Evolutionary conservation across 306 rosid species (phyloP), one percentile per base, ranked within the genome.

Genomic region (Malus sieversii): DNA sequence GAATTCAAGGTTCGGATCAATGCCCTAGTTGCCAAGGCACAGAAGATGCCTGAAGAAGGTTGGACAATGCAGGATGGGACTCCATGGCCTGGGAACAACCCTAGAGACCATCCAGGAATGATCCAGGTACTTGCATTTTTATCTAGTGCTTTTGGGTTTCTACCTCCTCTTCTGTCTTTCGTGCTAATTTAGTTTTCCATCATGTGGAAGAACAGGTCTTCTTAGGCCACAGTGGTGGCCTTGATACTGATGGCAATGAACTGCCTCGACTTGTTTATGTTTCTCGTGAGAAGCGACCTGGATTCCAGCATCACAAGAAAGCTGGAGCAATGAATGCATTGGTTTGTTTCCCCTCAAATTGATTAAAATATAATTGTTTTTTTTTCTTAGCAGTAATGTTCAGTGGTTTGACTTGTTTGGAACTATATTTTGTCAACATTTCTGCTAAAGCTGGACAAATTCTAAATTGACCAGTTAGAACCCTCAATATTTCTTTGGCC

Each of bases 1-100:
- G 99, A 96, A 84, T 96, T 90, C 87, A 96, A 96, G 91, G 70
- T 96, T 68, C 79, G 92, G 65, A 90, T 87, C 87, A 96, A 96
- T 87, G 96, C 96, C 35, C 90, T 92, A 52, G 99, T 92, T 66
- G 97, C 96, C 66, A 96, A 92, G 82, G 99, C 98, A 73, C 99
- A 92, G 77, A 96, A 96, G 89, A 90, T 81, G 89, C 99, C 99
- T 8, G 99, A 96, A 82, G 99, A 96, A 92, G 99, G 99, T 78
- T 96, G 99, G 99, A 92, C 98, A 73, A 96, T 96, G 99, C 98
- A 96, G 86, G 99, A 96, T 87, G 99, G 99, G 76, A 96, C 99
- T 73, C 86, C 99, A 66, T 96, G 98, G 99, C 99, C 99, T 70
- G 99, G 99, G 84, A 96, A 96, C 80, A 92, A 96, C 82, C 69